A percentile compares a stretch with the other conserved stretches of the same genome.
phyloP scores from a whole-genome alignment of 140 eudicot genomes.

The Ambrosia hybrid region DNA sequence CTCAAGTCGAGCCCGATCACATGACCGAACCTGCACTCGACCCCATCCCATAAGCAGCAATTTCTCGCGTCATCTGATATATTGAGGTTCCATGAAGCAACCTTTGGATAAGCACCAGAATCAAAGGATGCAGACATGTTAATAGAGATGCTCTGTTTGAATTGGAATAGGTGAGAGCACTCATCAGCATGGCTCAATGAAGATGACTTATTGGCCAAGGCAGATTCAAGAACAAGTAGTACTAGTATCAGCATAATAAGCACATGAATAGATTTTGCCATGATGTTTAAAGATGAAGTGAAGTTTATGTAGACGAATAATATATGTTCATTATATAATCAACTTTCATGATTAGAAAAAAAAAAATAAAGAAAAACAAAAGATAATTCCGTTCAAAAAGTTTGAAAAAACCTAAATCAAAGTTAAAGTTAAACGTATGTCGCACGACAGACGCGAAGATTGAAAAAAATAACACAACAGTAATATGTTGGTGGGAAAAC shows the following conservation, averaged over 20 bases:
- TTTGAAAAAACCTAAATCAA: too few species aligned
- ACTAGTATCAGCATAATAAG: neutral
- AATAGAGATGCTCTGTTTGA: slow-evolving; percentile 27
- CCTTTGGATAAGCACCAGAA: slow-evolving; percentile 23
- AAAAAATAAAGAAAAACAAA: too few species aligned
- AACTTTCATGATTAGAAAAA: too few species aligned
- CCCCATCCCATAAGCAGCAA: slow-evolving; percentile 51
- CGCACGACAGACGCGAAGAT: too few species aligned
- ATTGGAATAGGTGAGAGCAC: slow-evolving; percentile 33
- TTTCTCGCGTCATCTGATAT: neutral
- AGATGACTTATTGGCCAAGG: neutral
- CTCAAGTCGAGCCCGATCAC: slow-evolving; percentile 40
- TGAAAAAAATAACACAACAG: too few species aligned
- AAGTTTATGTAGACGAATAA: neutral
- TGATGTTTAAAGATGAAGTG: neutral
- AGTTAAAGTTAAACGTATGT: too few species aligned
- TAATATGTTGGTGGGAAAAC: too few species aligned
- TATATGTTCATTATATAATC: too few species aligned
- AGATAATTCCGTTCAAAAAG: too few species aligned
- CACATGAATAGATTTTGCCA: neutral
- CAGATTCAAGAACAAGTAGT: neutral
- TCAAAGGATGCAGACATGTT: slow-evolving; percentile 15
- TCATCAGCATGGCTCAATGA: too few species aligned
- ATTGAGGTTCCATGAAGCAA: slow-evolving; percentile 30
- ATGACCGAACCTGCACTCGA: slow-evolving; percentile 36